These are phyloP conservation scores for Diutina scorzettiae DNA, from an alignment of 1,139 yeast genomes.

Conservation along the genomic window DNA sequence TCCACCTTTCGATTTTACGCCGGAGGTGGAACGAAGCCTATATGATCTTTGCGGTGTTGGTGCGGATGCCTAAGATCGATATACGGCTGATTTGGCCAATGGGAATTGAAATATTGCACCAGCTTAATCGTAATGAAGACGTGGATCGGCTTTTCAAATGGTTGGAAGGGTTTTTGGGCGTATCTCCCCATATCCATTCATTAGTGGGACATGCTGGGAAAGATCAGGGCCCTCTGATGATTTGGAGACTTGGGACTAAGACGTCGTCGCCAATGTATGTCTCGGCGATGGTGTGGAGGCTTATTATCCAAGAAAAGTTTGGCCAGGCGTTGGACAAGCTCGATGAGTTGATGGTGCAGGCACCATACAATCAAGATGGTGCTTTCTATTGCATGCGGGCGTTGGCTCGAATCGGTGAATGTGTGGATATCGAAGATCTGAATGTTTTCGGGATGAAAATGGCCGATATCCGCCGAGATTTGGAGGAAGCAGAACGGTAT, in stretches of 20 bases:
- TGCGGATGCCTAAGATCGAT: not conserved
- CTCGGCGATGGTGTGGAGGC: not conserved
- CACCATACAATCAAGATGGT: not conserved
- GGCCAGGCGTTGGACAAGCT: not conserved
- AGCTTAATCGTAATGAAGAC: not conserved
- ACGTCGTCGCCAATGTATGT: not conserved
- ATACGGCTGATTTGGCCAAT: not conserved
- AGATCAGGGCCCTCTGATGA: not conserved
- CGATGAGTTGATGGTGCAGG: not conserved
- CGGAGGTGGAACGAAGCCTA: not conserved
- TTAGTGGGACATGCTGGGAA: not conserved
- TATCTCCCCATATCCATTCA: not conserved
- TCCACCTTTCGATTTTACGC: not conserved
- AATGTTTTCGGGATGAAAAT: not conserved
- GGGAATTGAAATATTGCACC: not conserved
- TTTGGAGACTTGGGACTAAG: not conserved
- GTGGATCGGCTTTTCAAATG: not conserved
- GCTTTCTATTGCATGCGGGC: constrained; percentile 1
- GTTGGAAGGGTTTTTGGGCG: constrained; percentile 1
- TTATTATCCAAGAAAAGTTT: not conserved
- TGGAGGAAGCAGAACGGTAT: not conserved
- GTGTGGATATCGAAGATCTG: not conserved
- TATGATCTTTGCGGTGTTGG: not conserved
- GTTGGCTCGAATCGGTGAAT: not conserved
- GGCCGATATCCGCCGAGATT: not conserved